Conservation (phyloP, 768 basidiomycete genomes). For the Collybia sordida region DNA sequence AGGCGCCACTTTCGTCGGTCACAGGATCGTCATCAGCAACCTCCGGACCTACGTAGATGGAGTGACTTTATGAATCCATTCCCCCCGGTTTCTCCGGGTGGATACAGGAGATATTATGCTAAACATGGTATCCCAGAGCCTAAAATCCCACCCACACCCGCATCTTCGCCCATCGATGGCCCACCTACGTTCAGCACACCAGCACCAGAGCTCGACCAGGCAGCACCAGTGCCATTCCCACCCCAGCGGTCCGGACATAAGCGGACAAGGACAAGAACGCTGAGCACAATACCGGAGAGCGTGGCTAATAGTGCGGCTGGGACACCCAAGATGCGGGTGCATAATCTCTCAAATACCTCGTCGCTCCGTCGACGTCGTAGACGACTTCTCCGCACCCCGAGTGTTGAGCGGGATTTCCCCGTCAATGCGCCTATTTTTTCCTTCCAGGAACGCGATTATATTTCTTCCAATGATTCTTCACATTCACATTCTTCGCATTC, state of each 20-base stretch:
- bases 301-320: slow-evolving; percentile 4
- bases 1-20: slow-evolving; percentile 19
- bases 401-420: slow-evolving; percentile 34
- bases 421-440: slow-evolving; percentile 12
- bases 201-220: slow-evolving; percentile 16
- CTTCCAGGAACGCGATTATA: slow-evolving; percentile 8
- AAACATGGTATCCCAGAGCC: slow-evolving; percentile 16
- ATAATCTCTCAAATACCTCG: slow-evolving; percentile 4
- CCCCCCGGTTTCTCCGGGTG: slow-evolving; percentile 37
- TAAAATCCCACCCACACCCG: slow-evolving; percentile 3
- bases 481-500: slow-evolving; percentile 9
- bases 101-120: slow-evolving; percentile 41
- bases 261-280: slow-evolving; percentile 9
- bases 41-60: slow-evolving; percentile 36
- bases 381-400: slow-evolving; percentile 33
- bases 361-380: slow-evolving; percentile 30
- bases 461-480: slow-evolving; percentile 2
- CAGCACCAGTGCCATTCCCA: slow-evolving; percentile 9
- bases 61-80: slow-evolving; percentile 37
- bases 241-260: slow-evolving; percentile 11
- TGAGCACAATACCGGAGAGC: slow-evolving; percentile 24
- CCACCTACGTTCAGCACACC: slow-evolving; percentile 8
- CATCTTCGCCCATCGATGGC: background rate
- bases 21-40: slow-evolving; percentile 17
- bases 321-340: background rate